phyloP scores from a whole-genome alignment of 371 early-diverging fungal genomes.

The Mortierella sp. region DNA sequence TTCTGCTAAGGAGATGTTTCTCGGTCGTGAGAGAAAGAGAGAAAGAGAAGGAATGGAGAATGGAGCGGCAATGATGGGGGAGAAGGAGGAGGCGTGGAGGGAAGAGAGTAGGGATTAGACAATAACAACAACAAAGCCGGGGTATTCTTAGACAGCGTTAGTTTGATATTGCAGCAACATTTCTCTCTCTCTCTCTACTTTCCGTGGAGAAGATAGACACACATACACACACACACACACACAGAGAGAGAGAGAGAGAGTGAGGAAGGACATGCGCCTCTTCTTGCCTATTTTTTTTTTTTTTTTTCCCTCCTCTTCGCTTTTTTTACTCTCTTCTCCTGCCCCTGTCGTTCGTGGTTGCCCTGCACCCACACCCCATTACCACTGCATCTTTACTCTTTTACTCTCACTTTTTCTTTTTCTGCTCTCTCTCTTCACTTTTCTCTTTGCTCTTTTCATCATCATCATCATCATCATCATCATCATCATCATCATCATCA shows the following conservation, averaged over 20 bases:
- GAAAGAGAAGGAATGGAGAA: conserved; percentile 35
- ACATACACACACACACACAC: conserved; percentile 3
- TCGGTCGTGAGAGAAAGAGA: conserved; percentile 5
- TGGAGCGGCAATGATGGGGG: conserved; percentile 6
- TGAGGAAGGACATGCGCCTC: not conserved
- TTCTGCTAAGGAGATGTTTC: too few relatives aligned
- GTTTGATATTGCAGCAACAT: conserved; percentile 6
- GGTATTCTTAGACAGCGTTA: not conserved
- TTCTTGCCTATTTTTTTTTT: not conserved
- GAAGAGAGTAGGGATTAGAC: conserved; percentile 14
- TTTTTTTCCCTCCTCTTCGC: not conserved
- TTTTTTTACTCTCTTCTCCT: conserved; percentile 7
- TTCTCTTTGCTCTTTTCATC: conserved; percentile 1
- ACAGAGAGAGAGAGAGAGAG: not conserved
- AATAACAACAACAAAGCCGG: too few relatives aligned
- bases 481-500: not conserved
- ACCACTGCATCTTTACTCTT: conserved; percentile 21
- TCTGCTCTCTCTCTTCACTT: not conserved
- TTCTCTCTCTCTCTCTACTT: not conserved
- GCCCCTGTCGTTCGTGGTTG: conserved; percentile 3
- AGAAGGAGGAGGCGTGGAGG: conserved; percentile 9
- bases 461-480: not conserved
- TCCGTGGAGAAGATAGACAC: not conserved
- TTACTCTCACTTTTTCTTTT: not conserved
- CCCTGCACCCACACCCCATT: conserved; percentile 22